These are phyloP conservation scores for Thalassiosira sp. DNA, from an alignment of 352 stramenopile species.

Conservation along the genomic window DNA sequence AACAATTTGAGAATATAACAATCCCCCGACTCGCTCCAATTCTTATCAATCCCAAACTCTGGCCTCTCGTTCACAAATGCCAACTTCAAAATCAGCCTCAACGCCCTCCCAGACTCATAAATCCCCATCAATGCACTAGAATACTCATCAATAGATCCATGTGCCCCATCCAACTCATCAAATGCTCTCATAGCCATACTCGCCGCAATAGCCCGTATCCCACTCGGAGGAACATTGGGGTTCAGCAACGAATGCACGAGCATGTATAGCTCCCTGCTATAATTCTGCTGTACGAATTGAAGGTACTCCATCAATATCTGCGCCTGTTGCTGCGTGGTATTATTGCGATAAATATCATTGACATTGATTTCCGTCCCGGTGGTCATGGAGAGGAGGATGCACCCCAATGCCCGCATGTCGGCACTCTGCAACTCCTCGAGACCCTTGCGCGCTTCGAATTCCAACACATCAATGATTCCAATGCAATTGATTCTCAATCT, in stretches of 20 bases:
- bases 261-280: conserved; percentile 58
- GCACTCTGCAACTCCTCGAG: conserved; percentile 83
- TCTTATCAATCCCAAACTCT: conserved; percentile 80
- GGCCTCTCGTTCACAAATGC: conserved; percentile 87
- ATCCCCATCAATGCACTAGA: conserved; percentile 78
- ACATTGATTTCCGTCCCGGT: conserved; percentile 70
- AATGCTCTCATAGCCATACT: conserved; percentile 64
- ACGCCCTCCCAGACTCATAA: conserved; percentile 85
- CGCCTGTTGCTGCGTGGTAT: conserved; percentile 27
- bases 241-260: conserved; percentile 64
- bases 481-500: conserved; percentile 85
- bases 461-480: conserved; percentile 86
- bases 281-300: conserved; percentile 65
- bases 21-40: conserved; percentile 86
- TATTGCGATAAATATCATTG: conserved; percentile 54
- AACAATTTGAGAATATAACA: conserved; percentile 88
- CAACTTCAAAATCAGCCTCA: conserved; percentile 86
- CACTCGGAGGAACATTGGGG: conserved; percentile 47
- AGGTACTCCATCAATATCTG: conserved; percentile 43
- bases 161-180: conserved; percentile 72
- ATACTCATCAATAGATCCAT: conserved; percentile 56
- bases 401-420: conserved; percentile 82
- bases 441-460: conserved; percentile 84
- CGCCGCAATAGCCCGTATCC: conserved; percentile 59
- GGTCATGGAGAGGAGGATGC: conserved; percentile 75